Conservation (phyloP, 1,139 yeast species). For the Protomyces inouyei region DNA sequence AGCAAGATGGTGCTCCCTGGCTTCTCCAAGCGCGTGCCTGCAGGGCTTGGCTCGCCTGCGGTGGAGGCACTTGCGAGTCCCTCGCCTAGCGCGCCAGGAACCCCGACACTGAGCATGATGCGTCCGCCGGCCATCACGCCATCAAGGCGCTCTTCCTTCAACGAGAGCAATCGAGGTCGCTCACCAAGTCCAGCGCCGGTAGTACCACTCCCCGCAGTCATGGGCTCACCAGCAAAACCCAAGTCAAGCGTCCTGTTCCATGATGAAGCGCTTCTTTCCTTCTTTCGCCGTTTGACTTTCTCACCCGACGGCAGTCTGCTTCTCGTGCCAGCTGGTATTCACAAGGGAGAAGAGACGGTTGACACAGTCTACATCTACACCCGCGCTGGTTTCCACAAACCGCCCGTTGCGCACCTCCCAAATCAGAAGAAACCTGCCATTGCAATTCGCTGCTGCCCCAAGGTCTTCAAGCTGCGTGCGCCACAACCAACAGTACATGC, state of each 20-base stretch:
- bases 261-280: constrained; percentile 81
- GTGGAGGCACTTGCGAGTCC: constrained; percentile 30
- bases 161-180: constrained; percentile 34
- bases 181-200: constrained; percentile 36
- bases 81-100: constrained; percentile 33
- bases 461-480: constrained; percentile 46
- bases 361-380: constrained; percentile 77
- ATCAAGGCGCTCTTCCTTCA: constrained; percentile 35
- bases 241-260: constrained; percentile 49
- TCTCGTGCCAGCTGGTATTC: constrained; percentile 78
- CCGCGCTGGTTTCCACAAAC: constrained; percentile 59
- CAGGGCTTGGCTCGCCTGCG: constrained; percentile 9
- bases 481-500: constrained; percentile 14
- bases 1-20: constrained; percentile 14
- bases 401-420: constrained; percentile 73
- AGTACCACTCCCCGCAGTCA: constrained; percentile 45
- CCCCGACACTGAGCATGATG: constrained; percentile 30
- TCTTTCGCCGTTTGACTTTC: constrained; percentile 76
- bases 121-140: constrained; percentile 34
- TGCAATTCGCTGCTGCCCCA: constrained; percentile 72
- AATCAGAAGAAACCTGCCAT: constrained; percentile 80
- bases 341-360: constrained; percentile 45
- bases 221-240: constrained; percentile 37
- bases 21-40: constrained; percentile 15
- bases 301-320: constrained; percentile 85